Base-by-base conservation (phyloP, 2,329 filamentous ascomycete species). In the Phoma sp. region DNA sequence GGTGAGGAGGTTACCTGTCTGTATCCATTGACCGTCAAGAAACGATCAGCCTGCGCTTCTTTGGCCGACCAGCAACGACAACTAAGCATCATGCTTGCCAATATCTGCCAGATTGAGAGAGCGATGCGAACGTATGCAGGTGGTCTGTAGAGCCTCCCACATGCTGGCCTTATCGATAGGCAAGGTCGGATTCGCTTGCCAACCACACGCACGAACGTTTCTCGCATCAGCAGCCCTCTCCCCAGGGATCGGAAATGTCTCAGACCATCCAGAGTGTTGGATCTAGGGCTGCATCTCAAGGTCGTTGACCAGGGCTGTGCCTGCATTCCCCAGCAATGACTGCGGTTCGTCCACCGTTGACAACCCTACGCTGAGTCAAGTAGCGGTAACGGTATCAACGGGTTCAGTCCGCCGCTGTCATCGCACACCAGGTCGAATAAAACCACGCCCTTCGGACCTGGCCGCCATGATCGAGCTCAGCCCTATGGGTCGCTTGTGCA, bases 401-500 rank as follows among this genome's bases (percentile, higher is more conserved):
- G 43, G 6, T 43, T 25, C 25, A 25, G 29, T 23, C 34, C n/a
- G 50, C 48, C 38, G 47, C 49, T 51, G 53, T 55, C 45, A 51
- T 42, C 40, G 37, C 38, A 38, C 34, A 45, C 26, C 39, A 54
- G 15, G 37, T 38, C 42, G 38, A 39, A 48, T 11, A 39, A 26
- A 15, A 29, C 23, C 42, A 29, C 21, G 30, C 36, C 28, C 20
- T 52, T 37, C 42, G 45, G 40, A 46, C 50, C 42, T 47, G 25
- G 49, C 53, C 33, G 25, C 30, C 32, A 56, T 65, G 47, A 64
- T 59, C 49, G 45, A 40, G 37, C 36, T 64, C 65, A 71, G 66
- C 66, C 66, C 60, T 69, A 68, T 58, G 47, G 43, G 47, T 51
- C 45, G 53, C 45, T 55, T 26, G 47, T 53, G 52, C 47, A 48